Percentiles rank a stretch among this genome's conserved stretches.
Evolutionary conservation across 1,284 basidiomycete species (phyloP).

Genomic region (Hymenochaete sp.): DNA sequence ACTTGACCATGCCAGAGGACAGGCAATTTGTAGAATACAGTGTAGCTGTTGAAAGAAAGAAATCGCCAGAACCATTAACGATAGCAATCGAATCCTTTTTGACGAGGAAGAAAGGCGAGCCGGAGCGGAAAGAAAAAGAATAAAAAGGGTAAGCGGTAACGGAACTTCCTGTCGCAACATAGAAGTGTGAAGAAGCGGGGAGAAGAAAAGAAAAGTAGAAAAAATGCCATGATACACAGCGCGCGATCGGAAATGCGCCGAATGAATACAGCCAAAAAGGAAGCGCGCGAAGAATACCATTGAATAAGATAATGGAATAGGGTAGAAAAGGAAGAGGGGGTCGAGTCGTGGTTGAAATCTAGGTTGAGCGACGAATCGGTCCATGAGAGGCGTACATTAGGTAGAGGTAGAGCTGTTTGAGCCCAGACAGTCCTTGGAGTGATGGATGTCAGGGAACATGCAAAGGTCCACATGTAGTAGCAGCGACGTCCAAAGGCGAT

Average conservation of each 20-base stretch:
- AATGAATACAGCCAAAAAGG: constrained; percentile 9
- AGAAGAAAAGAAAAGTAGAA: constrained; percentile 6
- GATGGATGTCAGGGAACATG: not conserved
- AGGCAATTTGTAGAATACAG: not conserved
- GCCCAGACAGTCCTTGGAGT: not conserved
- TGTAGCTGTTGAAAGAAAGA: not conserved
- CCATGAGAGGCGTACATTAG: too few relatives aligned
- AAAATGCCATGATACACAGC: constrained; percentile 14
- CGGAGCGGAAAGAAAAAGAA: not conserved
- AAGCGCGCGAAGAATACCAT: constrained; percentile 8
- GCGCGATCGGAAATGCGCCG: constrained; percentile 10
- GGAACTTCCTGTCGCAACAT: not conserved
- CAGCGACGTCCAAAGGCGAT: not conserved
- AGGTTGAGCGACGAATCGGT: too few relatives aligned
- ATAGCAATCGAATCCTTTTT: constrained; percentile 1
- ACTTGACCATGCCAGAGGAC: constrained; percentile 5
- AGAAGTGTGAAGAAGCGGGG: not conserved
- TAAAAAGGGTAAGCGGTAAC: not conserved
- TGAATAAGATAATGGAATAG: constrained; percentile 11
- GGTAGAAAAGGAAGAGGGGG: not conserved
- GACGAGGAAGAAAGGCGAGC: not conserved
- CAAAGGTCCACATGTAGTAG: not conserved
- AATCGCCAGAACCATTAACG: constrained; percentile 5
- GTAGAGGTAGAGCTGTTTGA: too few relatives aligned
- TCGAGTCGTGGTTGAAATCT: constrained; percentile 1